Base-by-base conservation (phyloP, 83 land plant genomes). In the Picea mariana region DNA sequence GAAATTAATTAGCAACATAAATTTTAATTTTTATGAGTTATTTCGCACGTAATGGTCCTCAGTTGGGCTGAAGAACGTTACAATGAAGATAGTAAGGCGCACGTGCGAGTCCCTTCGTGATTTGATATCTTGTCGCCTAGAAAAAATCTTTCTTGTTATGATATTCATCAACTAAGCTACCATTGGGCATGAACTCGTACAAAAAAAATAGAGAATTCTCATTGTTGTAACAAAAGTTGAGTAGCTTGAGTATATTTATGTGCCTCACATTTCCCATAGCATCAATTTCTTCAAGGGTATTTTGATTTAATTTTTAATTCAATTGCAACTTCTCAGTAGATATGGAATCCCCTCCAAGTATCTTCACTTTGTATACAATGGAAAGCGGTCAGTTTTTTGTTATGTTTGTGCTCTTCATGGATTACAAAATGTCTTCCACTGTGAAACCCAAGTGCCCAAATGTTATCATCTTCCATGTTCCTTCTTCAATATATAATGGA, bases 121-220 rank as follows among this genome's bases (percentile, higher is more conserved):
- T 92, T 79, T 84, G 87, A 64, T 84, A 92, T 81, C 98, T 84
- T 63, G 82, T 79, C 20, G 81, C 89, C 98, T 97, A 95, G 49
- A 86, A 84, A 69, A 95, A 85, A 55, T 87, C 85, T 76, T 92
- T 93, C 77, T 18, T 73, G 4, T 95, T 88, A 77, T 95, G 97
- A 61, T 92, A 66, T 42, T 85, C n/a, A 83, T 92, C 92, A 3
- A 88, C 97, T 77, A 95, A 77, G 87, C 91, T 90, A 23, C 98
- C 97, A 80, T 94, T 92, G 15, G 95, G 89, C 98, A 95, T 94
- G 85, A 87, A 95, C 80, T 95, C 98, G 82, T 93, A 94, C 59
- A 95, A 34, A 23, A 95, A 84, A 76, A 95, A 65, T 73, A 94
- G 94, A 6, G 86, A 61, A 31, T 87, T 90, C 23, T 84, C 76